These are phyloP conservation scores for Kodamaea sp. DNA, from an alignment of 1,139 yeast species.

Conservation along the genomic window DNA sequence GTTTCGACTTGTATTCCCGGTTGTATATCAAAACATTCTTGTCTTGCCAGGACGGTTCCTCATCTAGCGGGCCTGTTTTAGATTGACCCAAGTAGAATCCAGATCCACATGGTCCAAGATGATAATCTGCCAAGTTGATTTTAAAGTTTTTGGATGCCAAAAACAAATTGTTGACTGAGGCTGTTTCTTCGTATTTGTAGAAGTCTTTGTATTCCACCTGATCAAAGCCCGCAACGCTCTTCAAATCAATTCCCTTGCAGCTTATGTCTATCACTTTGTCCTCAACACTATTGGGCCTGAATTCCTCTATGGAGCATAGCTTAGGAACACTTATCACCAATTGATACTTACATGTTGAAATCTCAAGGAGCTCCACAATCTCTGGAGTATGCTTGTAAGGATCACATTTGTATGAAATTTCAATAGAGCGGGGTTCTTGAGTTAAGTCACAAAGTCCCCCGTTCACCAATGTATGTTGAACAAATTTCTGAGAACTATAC, in stretches of 20 bases:
- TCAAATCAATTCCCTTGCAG: constrained; percentile 39
- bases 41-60: constrained; percentile 19
- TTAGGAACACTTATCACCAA: constrained; percentile 59
- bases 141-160: constrained; percentile 15
- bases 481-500: constrained; percentile 27
- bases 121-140: constrained; percentile 29
- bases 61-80: constrained; percentile 9
- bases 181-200: not conserved
- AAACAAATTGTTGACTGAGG: constrained; percentile 1
- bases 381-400: constrained; percentile 33
- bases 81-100: constrained; percentile 34
- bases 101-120: constrained; percentile 28
- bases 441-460: constrained; percentile 82
- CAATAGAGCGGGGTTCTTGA: constrained; percentile 58
- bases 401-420: constrained; percentile 70
- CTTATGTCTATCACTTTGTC: constrained; percentile 41
- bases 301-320: constrained; percentile 56
- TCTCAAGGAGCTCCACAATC: constrained; percentile 54
- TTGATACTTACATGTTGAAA: constrained; percentile 71
- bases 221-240: constrained; percentile 1
- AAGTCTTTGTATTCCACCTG: constrained; percentile 1
- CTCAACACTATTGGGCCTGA: constrained; percentile 39
- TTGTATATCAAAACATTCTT: constrained; percentile 22
- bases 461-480: constrained; percentile 53
- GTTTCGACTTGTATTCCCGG: constrained; percentile 16